Evolutionary conservation across 805 yeast genomes (phyloP).

Genomic region (Saccharomycopsis sp.): DNA sequence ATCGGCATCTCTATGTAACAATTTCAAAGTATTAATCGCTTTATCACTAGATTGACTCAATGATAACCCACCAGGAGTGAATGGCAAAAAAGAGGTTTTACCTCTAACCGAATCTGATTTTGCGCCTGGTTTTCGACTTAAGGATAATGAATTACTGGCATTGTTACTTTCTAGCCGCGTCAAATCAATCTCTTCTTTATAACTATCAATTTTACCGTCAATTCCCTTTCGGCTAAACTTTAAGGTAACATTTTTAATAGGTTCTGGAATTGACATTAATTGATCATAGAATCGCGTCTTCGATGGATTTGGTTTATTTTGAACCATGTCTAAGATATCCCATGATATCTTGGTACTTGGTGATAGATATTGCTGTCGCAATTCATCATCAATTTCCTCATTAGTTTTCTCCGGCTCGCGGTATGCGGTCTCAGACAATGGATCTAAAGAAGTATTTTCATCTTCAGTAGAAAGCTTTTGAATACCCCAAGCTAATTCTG

Average conservation of each 20-base stretch:
- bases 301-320: conserved; percentile 40
- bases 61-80: conserved; percentile 84
- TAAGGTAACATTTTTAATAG: conserved; percentile 55
- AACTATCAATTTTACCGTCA: conserved; percentile 56
- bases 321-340: conserved; percentile 65
- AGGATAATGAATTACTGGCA: conserved; percentile 64
- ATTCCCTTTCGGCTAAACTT: conserved; percentile 72
- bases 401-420: neutral
- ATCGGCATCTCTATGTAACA: conserved; percentile 56
- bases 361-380: conserved; percentile 22
- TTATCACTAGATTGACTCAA: conserved; percentile 23
- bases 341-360: conserved; percentile 46
- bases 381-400: conserved; percentile 21
- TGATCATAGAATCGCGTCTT: conserved; percentile 35
- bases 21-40: conserved; percentile 31
- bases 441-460: neutral
- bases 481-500: neutral
- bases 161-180: conserved; percentile 40
- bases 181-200: conserved; percentile 54
- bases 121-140: conserved; percentile 60
- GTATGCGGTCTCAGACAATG: neutral
- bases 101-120: conserved; percentile 63
- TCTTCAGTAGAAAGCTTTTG: neutral
- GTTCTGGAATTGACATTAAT: conserved; percentile 51
- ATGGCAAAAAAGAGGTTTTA: conserved; percentile 69